Conservation (phyloP, 192 early-diverging fungal genomes). For the Coemansia sp. region DNA sequence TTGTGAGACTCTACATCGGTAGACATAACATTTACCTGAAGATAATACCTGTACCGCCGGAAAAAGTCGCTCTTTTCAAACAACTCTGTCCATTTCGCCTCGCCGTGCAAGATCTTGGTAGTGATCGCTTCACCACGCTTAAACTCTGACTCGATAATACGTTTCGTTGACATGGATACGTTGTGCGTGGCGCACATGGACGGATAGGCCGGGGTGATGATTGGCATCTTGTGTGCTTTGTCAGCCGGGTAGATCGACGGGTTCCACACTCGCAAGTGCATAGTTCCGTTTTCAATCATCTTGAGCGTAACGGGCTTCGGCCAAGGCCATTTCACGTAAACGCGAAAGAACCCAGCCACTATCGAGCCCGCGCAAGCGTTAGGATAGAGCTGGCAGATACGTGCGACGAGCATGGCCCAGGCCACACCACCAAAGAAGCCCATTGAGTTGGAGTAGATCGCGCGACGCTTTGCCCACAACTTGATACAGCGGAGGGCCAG, state of each 20-base stretch:
- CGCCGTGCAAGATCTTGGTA: conserved; percentile 75
- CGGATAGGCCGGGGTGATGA: conserved; percentile 98
- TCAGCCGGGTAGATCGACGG: conserved; percentile 84
- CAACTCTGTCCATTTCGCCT: conserved; percentile 75
- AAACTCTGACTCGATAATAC: conserved; percentile 85
- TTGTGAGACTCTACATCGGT: conserved; percentile 72
- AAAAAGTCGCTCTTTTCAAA: conserved; percentile 93
- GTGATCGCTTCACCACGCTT: conserved; percentile 75
- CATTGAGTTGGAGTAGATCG: conserved; percentile 95
- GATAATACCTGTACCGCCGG: conserved; percentile 80
- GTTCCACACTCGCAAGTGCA: conserved; percentile 93
- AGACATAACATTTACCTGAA: conserved; percentile 85
- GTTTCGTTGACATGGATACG: conserved; percentile 83
- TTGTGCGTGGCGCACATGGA: conserved; percentile 99
- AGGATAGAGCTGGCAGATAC: conserved; percentile 95
- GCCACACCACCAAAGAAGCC: conserved; percentile 98
- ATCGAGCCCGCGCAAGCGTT: conserved; percentile 88
- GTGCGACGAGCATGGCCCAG: conserved; percentile 96
- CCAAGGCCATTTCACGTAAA: conserved; percentile 92
- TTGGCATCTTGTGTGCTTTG: conserved; percentile 87
- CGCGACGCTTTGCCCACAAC: conserved; percentile 92
- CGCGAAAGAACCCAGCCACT: conserved; percentile 85
- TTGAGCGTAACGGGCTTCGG: conserved; percentile 90
- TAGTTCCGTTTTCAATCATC: conserved; percentile 81
- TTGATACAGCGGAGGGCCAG: conserved; percentile 93